Evolutionary conservation across 2,329 filamentous ascomycete species (phyloP), one percentile per base, ranked within the genome.

Genomic region (Xylariaceae sp.): DNA sequence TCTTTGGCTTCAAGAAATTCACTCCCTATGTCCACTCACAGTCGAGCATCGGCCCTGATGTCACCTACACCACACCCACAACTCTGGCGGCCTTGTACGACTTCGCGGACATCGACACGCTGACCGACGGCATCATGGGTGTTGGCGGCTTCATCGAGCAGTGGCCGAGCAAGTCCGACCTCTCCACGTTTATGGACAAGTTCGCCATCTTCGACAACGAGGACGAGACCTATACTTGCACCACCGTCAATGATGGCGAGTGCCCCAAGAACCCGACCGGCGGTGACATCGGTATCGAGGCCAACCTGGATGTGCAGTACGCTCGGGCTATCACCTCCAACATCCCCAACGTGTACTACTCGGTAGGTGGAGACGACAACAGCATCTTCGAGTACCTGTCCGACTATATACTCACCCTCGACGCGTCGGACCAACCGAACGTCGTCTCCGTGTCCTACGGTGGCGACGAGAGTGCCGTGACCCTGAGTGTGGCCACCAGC

Each of bases 401-500:
- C 31, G 19, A 41, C 15, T 38, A 44, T 13, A 16, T 44, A 22
- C 38, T 44, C 15, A 35, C 7, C 16, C 37, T 41, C 18, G 42
- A 38, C 22, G 31, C 30, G 8, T 28, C 18, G 16, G 15, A 9
- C 12, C 34, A 17, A 3, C 42, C 42, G 12, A 40, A 41, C 24
- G 42, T 44, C 13, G 9, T 44, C 34, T 44, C 42, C 3, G 35
- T 44, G 11, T 44, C 42, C 3, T 40, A 41, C 30, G 42, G 38
- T 24, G 42, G 37, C 18, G 33, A 34, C n/a, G 42, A 44, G 30
- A 33, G 17, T 17, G 6, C 17, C 22, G 17, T 41, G 32, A 30
- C 18, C n/a, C 19, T 24, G 11, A 39, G 34, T 30, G n/a, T 39
- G 13, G 38, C 34, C 15, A 28, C 28, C 11, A 6, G 31, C 13